Conservation (phyloP, 2,329 filamentous ascomycete species). For the Microdochium nivale region DNA sequence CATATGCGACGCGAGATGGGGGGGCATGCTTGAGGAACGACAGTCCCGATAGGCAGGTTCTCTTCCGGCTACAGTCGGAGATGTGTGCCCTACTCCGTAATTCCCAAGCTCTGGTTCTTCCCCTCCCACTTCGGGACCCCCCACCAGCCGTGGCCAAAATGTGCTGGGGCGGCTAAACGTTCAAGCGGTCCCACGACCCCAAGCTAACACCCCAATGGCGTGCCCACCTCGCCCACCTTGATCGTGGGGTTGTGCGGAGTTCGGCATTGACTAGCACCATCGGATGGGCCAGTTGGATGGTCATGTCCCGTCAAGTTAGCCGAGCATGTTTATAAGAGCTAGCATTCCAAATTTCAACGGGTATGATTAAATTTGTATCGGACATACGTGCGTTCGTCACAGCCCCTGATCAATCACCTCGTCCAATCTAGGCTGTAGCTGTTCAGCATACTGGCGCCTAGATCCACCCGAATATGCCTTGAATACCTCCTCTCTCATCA, state of each 20-base stretch:
- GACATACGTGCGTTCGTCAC: constrained; percentile 7
- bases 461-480: constrained; percentile 30
- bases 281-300: no score
- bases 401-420: constrained; percentile 31
- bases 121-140: background rate
- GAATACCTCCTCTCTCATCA: constrained; percentile 62
- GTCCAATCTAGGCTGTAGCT: constrained; percentile 29
- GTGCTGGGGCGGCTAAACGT: background rate
- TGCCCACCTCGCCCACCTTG: no score
- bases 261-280: no score
- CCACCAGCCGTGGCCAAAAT: no score
- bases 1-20: background rate
- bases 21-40: background rate
- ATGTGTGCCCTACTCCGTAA: background rate
- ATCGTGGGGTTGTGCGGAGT: no score
- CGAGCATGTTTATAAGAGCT: background rate
- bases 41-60: no score
- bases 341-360: background rate
- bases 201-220: background rate
- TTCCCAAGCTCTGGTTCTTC: background rate
- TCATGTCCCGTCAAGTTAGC: no score
- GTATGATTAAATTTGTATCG: background rate
- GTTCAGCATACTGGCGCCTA: constrained; percentile 28
- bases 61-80: background rate
- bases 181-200: constrained; percentile 1